Conservation (phyloP, 2,329 filamentous ascomycete species). For the Pseudogymnoascus sp. region DNA sequence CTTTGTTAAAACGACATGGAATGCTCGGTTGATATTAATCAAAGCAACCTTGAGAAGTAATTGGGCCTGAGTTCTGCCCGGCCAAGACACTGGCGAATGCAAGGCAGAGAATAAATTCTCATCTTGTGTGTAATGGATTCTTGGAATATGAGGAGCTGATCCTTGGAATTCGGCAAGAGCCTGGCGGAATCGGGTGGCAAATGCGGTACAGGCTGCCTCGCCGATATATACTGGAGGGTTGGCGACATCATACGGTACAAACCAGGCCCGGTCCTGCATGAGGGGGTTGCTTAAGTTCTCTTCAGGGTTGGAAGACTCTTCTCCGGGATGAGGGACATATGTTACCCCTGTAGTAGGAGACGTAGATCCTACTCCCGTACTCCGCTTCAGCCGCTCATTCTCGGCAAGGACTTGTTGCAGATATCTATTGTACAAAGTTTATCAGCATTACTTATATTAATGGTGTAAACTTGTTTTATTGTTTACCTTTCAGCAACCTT, state of each 20-base stretch:
- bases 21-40: conserved; percentile 34
- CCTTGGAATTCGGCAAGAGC: conserved; percentile 20
- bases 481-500: not conserved
- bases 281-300: conserved; percentile 29
- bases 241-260: conserved; percentile 26
- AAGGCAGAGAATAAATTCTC: conserved; percentile 16
- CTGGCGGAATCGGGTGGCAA: conserved; percentile 32
- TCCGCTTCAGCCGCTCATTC: not conserved
- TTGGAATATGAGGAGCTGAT: conserved; percentile 26
- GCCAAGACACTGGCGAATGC: conserved; percentile 32
- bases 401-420: conserved; percentile 7
- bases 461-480: not conserved
- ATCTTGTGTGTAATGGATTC: conserved; percentile 26
- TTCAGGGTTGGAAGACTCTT: conserved; percentile 27
- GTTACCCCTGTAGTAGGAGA: not conserved
- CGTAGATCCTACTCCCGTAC: conserved; percentile 20
- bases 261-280: conserved; percentile 32
- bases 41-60: conserved; percentile 36
- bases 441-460: not conserved
- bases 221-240: conserved; percentile 32
- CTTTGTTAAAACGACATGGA: conserved; percentile 36
- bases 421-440: not conserved
- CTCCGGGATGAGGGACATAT: conserved; percentile 15
- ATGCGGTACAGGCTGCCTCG: conserved; percentile 32
- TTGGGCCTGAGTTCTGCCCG: conserved; percentile 32